Conservation (phyloP, 2,329 filamentous ascomycete genomes). For the Ophiocordyceps camponoti-saundersi region DNA sequence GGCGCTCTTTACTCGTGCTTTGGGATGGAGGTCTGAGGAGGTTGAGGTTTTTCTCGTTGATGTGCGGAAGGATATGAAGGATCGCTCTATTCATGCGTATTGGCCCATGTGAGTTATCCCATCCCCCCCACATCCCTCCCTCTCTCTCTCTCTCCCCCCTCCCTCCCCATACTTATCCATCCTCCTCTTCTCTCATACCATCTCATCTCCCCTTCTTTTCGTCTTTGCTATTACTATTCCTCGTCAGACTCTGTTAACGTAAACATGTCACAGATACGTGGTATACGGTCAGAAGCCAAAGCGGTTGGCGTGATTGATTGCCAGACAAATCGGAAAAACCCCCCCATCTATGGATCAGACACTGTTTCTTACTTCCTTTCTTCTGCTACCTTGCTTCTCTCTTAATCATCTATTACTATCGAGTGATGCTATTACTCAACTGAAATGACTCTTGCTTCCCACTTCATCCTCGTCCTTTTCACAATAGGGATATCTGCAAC, state of each 20-base stretch:
- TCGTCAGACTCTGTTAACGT: not conserved
- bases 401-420: not conserved
- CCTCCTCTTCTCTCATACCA: too few species aligned
- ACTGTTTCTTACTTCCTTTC: not conserved
- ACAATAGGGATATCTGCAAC: not conserved
- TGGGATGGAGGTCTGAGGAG: slow-evolving; percentile 17
- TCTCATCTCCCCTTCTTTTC: not conserved
- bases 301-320: not conserved
- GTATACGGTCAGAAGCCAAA: slow-evolving; percentile 3
- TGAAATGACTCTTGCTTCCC: too few species aligned
- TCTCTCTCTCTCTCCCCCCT: not conserved
- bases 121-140: not conserved
- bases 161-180: too few species aligned
- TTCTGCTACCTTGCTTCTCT: not conserved
- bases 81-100: slow-evolving; percentile 18
- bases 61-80: slow-evolving; percentile 16
- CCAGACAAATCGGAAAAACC: not conserved
- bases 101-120: slow-evolving; percentile 19
- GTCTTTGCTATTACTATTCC: not conserved
- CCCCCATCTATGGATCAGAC: not conserved
- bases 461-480: not conserved
- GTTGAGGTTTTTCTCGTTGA: slow-evolving; percentile 15
- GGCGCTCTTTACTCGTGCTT: slow-evolving; percentile 17
- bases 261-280: slow-evolving; percentile 1
- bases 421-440: too few species aligned